Percentiles rank a stretch among this genome's conserved stretches.
Conservation (phyloP, 208 protist genomes). For the Leishmania gerbilli region DNA sequence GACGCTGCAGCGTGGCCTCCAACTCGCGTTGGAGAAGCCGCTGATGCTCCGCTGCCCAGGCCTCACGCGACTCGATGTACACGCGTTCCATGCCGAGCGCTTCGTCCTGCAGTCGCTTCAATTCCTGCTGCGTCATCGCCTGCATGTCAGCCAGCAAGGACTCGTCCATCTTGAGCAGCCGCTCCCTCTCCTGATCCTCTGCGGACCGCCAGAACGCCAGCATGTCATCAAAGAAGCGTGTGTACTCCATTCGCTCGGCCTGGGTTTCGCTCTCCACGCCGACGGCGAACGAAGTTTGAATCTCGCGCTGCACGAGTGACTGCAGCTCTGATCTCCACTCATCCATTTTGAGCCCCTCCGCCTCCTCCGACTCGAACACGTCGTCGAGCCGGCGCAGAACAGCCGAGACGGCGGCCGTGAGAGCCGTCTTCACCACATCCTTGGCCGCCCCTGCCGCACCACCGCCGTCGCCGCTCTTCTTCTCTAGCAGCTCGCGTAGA, state of each 20-base stretch:
- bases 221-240: conserved; percentile 63
- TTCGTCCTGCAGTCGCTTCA: conserved; percentile 66
- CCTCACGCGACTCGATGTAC: conserved; percentile 70
- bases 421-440: conserved; percentile 45
- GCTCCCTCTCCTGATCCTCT: conserved; percentile 64
- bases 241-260: conserved; percentile 59
- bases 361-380: conserved; percentile 44
- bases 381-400: conserved; percentile 57
- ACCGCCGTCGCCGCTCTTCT: conserved; percentile 38
- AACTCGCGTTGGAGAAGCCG: conserved; percentile 60
- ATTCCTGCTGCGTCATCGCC: conserved; percentile 64
- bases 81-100: conserved; percentile 75
- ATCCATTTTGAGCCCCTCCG: conserved; percentile 22
- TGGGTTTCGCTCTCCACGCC: conserved; percentile 60
- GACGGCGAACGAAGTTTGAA: conserved; percentile 72
- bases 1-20: conserved; percentile 47
- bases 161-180: conserved; percentile 82
- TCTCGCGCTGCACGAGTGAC: conserved; percentile 63
- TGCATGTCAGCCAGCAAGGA: conserved; percentile 66
- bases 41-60: conserved; percentile 72
- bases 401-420: conserved; percentile 54
- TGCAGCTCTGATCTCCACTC: conserved; percentile 60
- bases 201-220: conserved; percentile 74
- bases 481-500: conserved; percentile 49
- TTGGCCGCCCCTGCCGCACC: background rate